Base-by-base conservation (phyloP, 2,329 filamentous ascomycete genomes). In the Epichloe gansuensis region DNA sequence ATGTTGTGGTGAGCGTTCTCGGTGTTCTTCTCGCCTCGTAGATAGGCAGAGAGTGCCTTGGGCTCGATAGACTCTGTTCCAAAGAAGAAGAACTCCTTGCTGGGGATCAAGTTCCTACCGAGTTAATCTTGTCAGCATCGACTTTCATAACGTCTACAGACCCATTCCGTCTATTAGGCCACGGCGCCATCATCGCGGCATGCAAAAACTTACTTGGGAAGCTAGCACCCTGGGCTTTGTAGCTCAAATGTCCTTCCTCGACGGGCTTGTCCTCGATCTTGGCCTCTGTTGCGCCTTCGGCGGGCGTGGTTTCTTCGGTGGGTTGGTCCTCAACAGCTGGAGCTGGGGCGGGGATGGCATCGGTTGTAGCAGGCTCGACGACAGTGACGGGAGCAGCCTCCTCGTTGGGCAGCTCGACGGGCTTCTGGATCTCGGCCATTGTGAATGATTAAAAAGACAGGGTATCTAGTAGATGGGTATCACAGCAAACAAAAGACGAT, bases 21-120 rank as follows among this genome's bases (percentile, higher is more conserved):
- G 51, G 83, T 77, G 53, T 84, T 77, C 84, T 96, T 96, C 80
- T 95, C 90, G 64, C 82, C 84, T 73, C 90, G 88, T 62, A 94
- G 78, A 76, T 91, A 96, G 62, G 78, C 73, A 60, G 77, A 71
- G 53, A 96, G 78, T 66, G 85, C 78, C 72, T 91, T 85, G 62
- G 81, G 72, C 64, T 90, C 81, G 55, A 94, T 70, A 48, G 86
- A 73, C 52, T 90, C 86, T 48, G 80, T 75, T 61, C 83, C 81
- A 72, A 91, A 88, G 80, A 85, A 91, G 76, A 97, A 96, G 75
- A 88, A 88, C 69, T 90, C 89, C 82, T 96, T 96, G 69, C 84
- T 82, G 75, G 90, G 91, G 63, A 88, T 83, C 65, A 97, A 80
- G 70, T 89, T 87, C 81, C 88, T 94, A 62, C 37, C 42, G 34